These are phyloP conservation scores for Aspergillus tubingensis DNA, from an alignment of 2,329 filamentous ascomycete genomes.

Conservation along the genomic window DNA sequence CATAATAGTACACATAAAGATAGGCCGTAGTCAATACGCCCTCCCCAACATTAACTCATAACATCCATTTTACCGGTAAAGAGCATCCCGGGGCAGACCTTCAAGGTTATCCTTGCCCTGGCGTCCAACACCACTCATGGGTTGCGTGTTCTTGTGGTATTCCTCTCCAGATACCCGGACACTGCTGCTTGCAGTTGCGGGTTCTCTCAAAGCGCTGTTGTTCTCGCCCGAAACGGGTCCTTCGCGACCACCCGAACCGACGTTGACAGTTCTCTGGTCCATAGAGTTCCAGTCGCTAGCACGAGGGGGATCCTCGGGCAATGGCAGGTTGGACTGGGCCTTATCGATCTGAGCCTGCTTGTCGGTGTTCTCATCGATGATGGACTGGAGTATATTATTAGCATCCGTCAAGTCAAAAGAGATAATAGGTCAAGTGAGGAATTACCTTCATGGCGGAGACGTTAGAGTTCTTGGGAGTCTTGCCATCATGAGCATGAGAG, in stretches of 20 bases:
- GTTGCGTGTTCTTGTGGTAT: slow-evolving; percentile 56
- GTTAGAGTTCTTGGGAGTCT: slow-evolving; percentile 47
- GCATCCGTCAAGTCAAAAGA: not conserved
- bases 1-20: slow-evolving; percentile 6
- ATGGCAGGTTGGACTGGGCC: slow-evolving; percentile 71
- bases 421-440: not conserved
- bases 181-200: slow-evolving; percentile 60
- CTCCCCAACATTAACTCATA: not conserved
- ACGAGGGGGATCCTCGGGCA: slow-evolving; percentile 75
- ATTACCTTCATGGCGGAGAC: slow-evolving; percentile 51
- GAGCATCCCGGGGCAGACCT: slow-evolving; percentile 62
- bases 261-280: slow-evolving; percentile 68
- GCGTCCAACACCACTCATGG: slow-evolving; percentile 56
- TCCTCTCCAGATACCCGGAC: slow-evolving; percentile 52
- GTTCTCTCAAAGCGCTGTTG: slow-evolving; percentile 58
- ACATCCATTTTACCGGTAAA: slow-evolving; percentile 44
- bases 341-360: slow-evolving; percentile 69
- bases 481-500: slow-evolving; percentile 43
- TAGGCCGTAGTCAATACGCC: slow-evolving; percentile 5
- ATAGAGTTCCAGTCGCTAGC: slow-evolving; percentile 77
- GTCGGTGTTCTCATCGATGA: slow-evolving; percentile 45
- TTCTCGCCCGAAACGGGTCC: slow-evolving; percentile 54
- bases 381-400: slow-evolving; percentile 29
- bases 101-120: slow-evolving; percentile 61
- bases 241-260: slow-evolving; percentile 63